These are phyloP conservation scores for Trametes coccinea DNA, from an alignment of 768 basidiomycete genomes.

Conservation along the genomic window DNA sequence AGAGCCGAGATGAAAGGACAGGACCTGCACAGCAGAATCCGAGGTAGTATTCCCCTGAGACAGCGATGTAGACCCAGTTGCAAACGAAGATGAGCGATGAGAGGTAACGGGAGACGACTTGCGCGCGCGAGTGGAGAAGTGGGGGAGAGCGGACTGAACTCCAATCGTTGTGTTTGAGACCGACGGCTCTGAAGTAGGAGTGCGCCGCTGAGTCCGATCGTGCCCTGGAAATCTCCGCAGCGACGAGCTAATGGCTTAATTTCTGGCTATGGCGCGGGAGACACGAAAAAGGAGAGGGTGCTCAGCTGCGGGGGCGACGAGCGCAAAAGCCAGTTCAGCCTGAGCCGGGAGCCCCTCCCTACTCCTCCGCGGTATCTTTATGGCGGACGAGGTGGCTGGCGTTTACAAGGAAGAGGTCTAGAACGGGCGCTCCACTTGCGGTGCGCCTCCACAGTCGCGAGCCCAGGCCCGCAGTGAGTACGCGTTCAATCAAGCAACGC, in stretches of 20 bases:
- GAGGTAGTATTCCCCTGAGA: not conserved
- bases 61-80: not conserved
- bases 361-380: slow-evolving; percentile 11
- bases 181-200: not conserved
- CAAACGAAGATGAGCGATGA: not conserved
- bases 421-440: not conserved
- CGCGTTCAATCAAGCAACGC: too few relatives aligned
- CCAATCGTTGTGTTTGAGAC: not conserved
- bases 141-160: slow-evolving; percentile 3
- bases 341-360: not conserved
- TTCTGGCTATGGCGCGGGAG: not conserved
- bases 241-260: not conserved
- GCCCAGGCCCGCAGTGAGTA: too few relatives aligned
- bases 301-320: not conserved
- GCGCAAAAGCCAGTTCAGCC: not conserved
- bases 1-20: not conserved
- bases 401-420: not conserved
- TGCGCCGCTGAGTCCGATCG: slow-evolving; percentile 14
- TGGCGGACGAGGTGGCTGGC: slow-evolving; percentile 2
- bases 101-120: not conserved
- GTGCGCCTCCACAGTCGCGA: too few relatives aligned
- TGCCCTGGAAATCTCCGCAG: slow-evolving; percentile 11
- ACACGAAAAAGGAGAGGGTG: slow-evolving; percentile 1
- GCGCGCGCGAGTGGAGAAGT: not conserved
- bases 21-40: not conserved